phyloP scores from a whole-genome alignment of 768 basidiomycete species.

The Termitomyces sp. region DNA sequence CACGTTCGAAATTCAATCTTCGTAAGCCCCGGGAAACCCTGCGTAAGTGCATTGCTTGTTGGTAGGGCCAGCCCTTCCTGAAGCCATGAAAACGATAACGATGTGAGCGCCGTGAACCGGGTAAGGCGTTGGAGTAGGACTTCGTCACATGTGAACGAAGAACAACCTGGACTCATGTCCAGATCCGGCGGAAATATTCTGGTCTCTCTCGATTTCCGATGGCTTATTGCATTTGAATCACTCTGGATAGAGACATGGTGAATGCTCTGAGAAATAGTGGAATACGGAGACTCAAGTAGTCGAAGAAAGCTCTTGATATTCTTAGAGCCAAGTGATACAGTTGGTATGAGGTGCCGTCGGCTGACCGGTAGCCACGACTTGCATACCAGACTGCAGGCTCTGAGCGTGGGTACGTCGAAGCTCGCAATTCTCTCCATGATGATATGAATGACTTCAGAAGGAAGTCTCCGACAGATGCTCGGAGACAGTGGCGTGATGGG shows the following conservation, averaged over 20 bases:
- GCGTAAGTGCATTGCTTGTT: constrained; percentile 7
- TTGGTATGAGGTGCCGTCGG: constrained; percentile 12
- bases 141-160: constrained; percentile 8
- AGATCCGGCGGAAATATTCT: constrained; percentile 8
- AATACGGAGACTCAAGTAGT: constrained; percentile 12
- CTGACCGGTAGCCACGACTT: constrained; percentile 13
- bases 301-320: constrained; percentile 12
- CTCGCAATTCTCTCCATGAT: constrained; percentile 13
- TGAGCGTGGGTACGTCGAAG: constrained; percentile 14
- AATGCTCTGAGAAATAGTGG: constrained; percentile 10
- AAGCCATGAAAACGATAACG: constrained; percentile 14
- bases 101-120: constrained; percentile 12
- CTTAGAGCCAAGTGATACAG: constrained; percentile 11
- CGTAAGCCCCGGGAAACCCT: no score
- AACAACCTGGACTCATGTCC: background rate
- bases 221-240: constrained; percentile 13
- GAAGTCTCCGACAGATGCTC: constrained; percentile 11
- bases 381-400: constrained; percentile 14
- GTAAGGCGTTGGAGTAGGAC: constrained; percentile 7
- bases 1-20: constrained; percentile 20
- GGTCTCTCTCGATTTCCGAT: constrained; percentile 10
- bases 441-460: constrained; percentile 13
- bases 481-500: constrained; percentile 14
- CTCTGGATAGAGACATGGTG: constrained; percentile 15
- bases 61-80: constrained; percentile 9